Evolutionary conservation across 2,329 filamentous ascomycete species (phyloP).

Genomic region (Leptographium lundbergii): DNA sequence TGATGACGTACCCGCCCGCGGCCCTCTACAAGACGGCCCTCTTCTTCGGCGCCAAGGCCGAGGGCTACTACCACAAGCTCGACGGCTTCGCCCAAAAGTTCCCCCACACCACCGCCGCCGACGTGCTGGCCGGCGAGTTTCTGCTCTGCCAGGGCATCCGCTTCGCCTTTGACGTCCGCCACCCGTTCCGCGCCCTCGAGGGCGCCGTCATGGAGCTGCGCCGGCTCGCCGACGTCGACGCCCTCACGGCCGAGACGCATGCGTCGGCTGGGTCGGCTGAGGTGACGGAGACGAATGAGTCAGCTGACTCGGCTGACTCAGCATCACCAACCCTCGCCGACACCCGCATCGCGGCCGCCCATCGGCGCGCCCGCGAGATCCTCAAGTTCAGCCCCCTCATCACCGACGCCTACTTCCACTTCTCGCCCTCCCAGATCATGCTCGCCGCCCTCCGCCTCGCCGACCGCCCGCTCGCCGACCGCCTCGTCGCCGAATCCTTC

Average conservation of each 20-base stretch:
- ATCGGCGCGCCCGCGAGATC: slow-evolving; percentile 58
- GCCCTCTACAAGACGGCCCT: slow-evolving; percentile 81
- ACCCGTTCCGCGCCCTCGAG: slow-evolving; percentile 79
- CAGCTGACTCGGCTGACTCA: too few species aligned
- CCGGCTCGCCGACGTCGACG: slow-evolving; percentile 46
- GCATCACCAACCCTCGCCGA: slow-evolving; percentile 14
- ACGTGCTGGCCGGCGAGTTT: slow-evolving; percentile 85
- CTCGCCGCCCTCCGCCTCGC: slow-evolving; percentile 66
- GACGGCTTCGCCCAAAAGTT: slow-evolving; percentile 53
- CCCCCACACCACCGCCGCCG: slow-evolving; percentile 59
- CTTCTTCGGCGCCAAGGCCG: slow-evolving; percentile 88
- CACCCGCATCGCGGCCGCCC: slow-evolving; percentile 44
- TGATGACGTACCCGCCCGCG: slow-evolving; percentile 91
- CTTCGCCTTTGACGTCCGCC: slow-evolving; percentile 86
- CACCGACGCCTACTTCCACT: slow-evolving; percentile 95
- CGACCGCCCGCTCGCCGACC: slow-evolving; percentile 49
- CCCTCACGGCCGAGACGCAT: slow-evolving; percentile 13
- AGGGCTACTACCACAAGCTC: slow-evolving; percentile 53
- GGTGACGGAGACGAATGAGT: too few species aligned
- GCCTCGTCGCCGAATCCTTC: slow-evolving; percentile 30
- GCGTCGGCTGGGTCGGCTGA: neutral
- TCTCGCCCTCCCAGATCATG: slow-evolving; percentile 88
- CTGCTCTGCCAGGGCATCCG: slow-evolving; percentile 82
- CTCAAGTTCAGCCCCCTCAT: slow-evolving; percentile 71
- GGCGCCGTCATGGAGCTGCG: slow-evolving; percentile 75